Base-by-base conservation (phyloP, 1,139 yeast genomes). In the Pichia sp. region DNA sequence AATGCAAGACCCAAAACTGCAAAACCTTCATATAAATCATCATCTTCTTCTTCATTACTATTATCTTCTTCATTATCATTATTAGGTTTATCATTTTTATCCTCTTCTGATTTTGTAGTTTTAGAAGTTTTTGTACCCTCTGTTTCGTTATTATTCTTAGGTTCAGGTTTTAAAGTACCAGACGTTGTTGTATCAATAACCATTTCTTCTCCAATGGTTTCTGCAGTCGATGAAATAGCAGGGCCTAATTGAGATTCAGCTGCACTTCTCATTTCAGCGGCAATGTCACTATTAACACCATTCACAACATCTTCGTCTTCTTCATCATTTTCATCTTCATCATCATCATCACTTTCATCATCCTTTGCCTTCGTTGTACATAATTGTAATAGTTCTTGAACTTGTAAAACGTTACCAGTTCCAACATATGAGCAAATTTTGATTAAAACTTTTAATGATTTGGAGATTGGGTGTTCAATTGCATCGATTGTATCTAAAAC, bases 391-490 rank as follows among this genome's bases (percentile, higher is more conserved):
- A 93, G 71, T 28, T 86, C 78, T 67, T 93, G 99, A 49, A 93
- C 84, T 66, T 89, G 94, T 51, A 93, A 74, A 32, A 93, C 99
- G 60, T 93, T 93, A 54, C 98, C 99, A 34, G 97, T 86, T 50
- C 98, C 99, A 15, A 96, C 95, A 64, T 84, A 89, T 7, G 97
- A 95, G 67, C 96, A 85, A 41, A 89, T 84, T 50, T 84, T 88
- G 25, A 93, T 91, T 59, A 93, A 71, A 6, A 89, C 94, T 62
- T 85, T 93, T 57, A 89, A 77, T 35, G 94, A 84, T 52, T 85
- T 81, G 32, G 93, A 80, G 57, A 91, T 83, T 38, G 97, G 96
- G 59, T 89, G 96, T 52, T 88, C 96, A 56, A 93, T 84, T 15
- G 97, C 98, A 61, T 83, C 86, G 51, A 91, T 80, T 1, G 97